phyloP scores from a whole-genome alignment of 768 basidiomycete species.

The Boletus reticuloceps region DNA sequence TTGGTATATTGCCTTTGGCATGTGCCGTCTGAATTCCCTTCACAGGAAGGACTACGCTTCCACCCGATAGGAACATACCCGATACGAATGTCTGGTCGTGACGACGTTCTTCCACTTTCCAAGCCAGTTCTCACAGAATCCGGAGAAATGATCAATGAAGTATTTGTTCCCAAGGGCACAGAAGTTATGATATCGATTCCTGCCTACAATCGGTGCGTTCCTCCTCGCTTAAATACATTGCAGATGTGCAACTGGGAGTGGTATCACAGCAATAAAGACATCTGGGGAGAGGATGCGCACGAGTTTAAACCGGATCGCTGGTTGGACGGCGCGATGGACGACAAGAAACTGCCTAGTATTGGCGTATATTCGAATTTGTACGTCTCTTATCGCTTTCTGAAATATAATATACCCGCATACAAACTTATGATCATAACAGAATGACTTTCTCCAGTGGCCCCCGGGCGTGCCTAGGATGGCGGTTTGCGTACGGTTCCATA shows the following conservation, averaged over 20 bases:
- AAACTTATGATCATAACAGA: background rate
- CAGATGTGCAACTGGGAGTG: background rate
- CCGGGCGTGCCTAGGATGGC: conserved; percentile 24
- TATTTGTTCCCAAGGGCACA: conserved; percentile 51
- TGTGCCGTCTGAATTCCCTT: conserved; percentile 12
- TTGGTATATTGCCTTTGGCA: background rate
- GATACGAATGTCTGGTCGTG: conserved; percentile 47
- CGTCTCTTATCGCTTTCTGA: background rate
- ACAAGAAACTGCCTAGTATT: conserved; percentile 2
- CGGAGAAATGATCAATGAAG: conserved; percentile 41
- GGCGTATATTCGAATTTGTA: conserved; percentile 15
- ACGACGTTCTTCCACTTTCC: conserved; percentile 58
- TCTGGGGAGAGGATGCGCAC: conserved; percentile 26
- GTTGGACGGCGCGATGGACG: background rate
- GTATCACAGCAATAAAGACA: conserved; percentile 6
- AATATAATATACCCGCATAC: background rate
- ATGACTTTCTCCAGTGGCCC: conserved; percentile 16
- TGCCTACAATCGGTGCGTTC: conserved; percentile 51
- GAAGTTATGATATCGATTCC: conserved; percentile 48
- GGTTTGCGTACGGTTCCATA: conserved; percentile 19
- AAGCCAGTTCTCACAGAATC: conserved; percentile 45
- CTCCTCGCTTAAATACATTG: background rate
- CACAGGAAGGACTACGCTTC: conserved; percentile 44
- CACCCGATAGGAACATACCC: conserved; percentile 50
- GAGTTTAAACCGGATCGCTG: conserved; percentile 12